Evolutionary conservation across 805 yeast genomes (phyloP).

Genomic region (Zygosaccharomyces rouxii): DNA sequence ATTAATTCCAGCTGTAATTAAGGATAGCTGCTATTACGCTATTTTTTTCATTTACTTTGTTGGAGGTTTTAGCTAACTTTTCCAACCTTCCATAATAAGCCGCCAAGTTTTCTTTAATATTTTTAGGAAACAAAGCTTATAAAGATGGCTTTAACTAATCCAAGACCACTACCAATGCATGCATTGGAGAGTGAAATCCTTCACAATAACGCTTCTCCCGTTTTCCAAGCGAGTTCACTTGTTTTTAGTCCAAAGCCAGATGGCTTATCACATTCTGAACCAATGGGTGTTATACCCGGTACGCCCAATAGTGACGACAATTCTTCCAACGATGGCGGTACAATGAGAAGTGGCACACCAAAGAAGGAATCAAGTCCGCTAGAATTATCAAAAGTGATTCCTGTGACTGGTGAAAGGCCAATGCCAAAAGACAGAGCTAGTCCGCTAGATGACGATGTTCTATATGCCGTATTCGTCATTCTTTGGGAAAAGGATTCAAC

Average conservation of each 20-base stretch:
- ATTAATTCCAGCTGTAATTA: neutral
- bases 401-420: constrained; percentile 74
- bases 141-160: constrained; percentile 60
- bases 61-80: constrained; percentile 22
- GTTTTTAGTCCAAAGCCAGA: constrained; percentile 18
- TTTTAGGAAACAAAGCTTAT: neutral
- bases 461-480: constrained; percentile 69
- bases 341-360: constrained; percentile 17
- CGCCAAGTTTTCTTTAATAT: constrained; percentile 5
- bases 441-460: constrained; percentile 62
- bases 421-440: constrained; percentile 57
- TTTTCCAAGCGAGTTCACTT: constrained; percentile 30
- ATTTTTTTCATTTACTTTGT: constrained; percentile 1
- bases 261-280: constrained; percentile 16
- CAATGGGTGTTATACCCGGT: constrained; percentile 19
- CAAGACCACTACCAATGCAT: constrained; percentile 58
- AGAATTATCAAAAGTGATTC: constrained; percentile 66
- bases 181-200: constrained; percentile 35
- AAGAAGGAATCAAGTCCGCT: constrained; percentile 24
- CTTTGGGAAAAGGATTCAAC: constrained; percentile 63
- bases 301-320: constrained; percentile 18
- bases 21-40: neutral
- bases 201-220: constrained; percentile 33
- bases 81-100: constrained; percentile 12
- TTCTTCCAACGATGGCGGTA: constrained; percentile 7